phyloP scores from a whole-genome alignment of 2,329 filamentous ascomycete species.

The Daldinia sp. region DNA sequence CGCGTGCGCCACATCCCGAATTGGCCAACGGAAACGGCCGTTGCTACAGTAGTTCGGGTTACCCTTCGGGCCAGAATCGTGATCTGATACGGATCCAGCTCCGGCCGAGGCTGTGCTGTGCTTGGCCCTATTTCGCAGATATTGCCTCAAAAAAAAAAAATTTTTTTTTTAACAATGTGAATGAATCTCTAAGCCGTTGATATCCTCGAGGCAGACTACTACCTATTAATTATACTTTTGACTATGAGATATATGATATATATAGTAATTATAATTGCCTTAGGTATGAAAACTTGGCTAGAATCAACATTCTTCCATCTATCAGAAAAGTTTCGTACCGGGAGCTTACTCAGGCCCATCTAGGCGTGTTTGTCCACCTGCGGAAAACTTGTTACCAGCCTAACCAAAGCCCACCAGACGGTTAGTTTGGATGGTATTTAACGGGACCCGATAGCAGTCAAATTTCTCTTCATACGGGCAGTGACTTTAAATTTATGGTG shows the following conservation, averaged over 20 bases:
- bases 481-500: not conserved
- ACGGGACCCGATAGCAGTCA: not conserved
- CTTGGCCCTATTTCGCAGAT: slow-evolving; percentile 4
- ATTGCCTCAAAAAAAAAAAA: too few relatives aligned
- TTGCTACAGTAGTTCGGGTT: slow-evolving; percentile 13
- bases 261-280: not conserved
- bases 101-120: slow-evolving; percentile 14
- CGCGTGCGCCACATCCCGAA: slow-evolving; percentile 12
- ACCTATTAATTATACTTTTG: not conserved
- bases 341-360: not conserved
- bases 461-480: not conserved
- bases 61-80: slow-evolving; percentile 13
- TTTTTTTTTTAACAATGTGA: not conserved
- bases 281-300: not conserved
- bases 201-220: not conserved
- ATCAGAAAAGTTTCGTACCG: not conserved
- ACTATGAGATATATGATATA: not conserved
- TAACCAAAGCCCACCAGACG: not conserved
- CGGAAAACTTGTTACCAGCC: not conserved
- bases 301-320: not conserved
- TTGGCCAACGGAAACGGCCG: not conserved
- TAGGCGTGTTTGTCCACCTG: not conserved
- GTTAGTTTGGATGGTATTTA: not conserved
- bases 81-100: slow-evolving; percentile 13
- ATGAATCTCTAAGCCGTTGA: not conserved